Conservation (phyloP, 805 yeast species). For the Candida michaelii region DNA sequence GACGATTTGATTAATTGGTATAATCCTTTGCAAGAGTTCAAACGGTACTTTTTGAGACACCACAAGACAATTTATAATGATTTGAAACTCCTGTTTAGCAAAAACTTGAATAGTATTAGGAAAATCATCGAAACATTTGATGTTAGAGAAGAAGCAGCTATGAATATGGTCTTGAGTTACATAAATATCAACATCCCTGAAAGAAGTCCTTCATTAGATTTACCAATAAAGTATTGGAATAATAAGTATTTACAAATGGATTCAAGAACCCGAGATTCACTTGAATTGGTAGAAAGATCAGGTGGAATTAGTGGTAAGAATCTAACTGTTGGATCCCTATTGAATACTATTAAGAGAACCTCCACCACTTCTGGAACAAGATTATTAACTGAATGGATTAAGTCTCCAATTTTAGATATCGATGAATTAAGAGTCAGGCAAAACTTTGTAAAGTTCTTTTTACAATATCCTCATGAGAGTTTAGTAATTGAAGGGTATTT, state of each 20-base stretch:
- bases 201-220: constrained; percentile 56
- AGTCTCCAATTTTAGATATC: constrained; percentile 70
- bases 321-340: constrained; percentile 64
- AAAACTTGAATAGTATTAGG: constrained; percentile 36
- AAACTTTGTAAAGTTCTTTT: constrained; percentile 32
- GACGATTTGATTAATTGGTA: constrained; percentile 48
- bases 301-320: constrained; percentile 39
- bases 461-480: constrained; percentile 8
- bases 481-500: constrained; percentile 30
- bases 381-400: constrained; percentile 75
- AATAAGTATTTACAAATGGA: constrained; percentile 71
- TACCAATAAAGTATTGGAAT: constrained; percentile 61
- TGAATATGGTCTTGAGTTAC: constrained; percentile 60
- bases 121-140: constrained; percentile 31
- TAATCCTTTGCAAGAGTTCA: constrained; percentile 56
- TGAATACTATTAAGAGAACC: constrained; percentile 70
- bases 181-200: constrained; percentile 73
- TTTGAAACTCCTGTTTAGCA: constrained; percentile 30
- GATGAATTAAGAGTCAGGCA: constrained; percentile 55
- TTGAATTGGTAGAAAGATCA: constrained; percentile 64
- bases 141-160: constrained; percentile 58
- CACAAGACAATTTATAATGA: constrained; percentile 37
- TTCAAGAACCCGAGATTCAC: constrained; percentile 70
- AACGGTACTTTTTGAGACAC: constrained; percentile 59
- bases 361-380: constrained; percentile 81